Conservation (phyloP, 2,329 filamentous ascomycete genomes). For the Albophoma yamanashiensis region DNA sequence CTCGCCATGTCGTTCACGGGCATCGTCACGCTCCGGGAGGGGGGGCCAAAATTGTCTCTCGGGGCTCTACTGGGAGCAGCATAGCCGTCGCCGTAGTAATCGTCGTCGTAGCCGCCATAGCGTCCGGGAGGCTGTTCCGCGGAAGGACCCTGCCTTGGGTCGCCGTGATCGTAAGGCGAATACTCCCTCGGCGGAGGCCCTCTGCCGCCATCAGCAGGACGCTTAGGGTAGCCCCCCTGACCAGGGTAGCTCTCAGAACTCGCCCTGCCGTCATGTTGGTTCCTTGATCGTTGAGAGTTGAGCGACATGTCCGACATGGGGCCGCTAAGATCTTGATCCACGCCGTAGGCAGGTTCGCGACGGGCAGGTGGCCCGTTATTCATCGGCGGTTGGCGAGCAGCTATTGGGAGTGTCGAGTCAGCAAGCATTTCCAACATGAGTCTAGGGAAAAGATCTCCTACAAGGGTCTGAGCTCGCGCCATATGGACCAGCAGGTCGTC, state of each 20-base stretch:
- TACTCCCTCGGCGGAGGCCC: slow-evolving; percentile 21
- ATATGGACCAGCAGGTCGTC: slow-evolving; percentile 28
- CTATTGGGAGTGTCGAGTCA: slow-evolving; percentile 7
- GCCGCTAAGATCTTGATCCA: slow-evolving; percentile 18
- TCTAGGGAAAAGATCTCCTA: slow-evolving; percentile 7
- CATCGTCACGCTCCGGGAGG: slow-evolving; percentile 52
- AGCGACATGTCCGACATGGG: slow-evolving; percentile 25
- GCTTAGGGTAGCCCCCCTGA: slow-evolving; percentile 15
- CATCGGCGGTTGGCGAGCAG: slow-evolving; percentile 11
- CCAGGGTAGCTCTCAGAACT: slow-evolving; percentile 15
- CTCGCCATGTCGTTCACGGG: slow-evolving; percentile 35
- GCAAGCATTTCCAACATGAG: not conserved
- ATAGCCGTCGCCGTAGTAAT: slow-evolving; percentile 15
- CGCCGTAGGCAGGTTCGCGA: slow-evolving; percentile 11
- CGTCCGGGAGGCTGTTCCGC: slow-evolving; percentile 13
- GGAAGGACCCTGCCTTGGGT: slow-evolving; percentile 14
- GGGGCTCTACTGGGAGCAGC: slow-evolving; percentile 16
- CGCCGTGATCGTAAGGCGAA: slow-evolving; percentile 17
- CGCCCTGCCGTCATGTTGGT: slow-evolving; percentile 9
- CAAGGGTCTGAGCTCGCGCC: slow-evolving; percentile 30
- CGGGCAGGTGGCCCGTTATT: slow-evolving; percentile 8
- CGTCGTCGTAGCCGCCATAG: slow-evolving; percentile 16
- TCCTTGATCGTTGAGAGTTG: slow-evolving; percentile 15
- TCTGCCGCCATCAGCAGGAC: slow-evolving; percentile 13
- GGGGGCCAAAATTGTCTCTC: slow-evolving; percentile 36